phyloP scores from a whole-genome alignment of 805 yeast species.

The Barnettozyma siamensis region DNA sequence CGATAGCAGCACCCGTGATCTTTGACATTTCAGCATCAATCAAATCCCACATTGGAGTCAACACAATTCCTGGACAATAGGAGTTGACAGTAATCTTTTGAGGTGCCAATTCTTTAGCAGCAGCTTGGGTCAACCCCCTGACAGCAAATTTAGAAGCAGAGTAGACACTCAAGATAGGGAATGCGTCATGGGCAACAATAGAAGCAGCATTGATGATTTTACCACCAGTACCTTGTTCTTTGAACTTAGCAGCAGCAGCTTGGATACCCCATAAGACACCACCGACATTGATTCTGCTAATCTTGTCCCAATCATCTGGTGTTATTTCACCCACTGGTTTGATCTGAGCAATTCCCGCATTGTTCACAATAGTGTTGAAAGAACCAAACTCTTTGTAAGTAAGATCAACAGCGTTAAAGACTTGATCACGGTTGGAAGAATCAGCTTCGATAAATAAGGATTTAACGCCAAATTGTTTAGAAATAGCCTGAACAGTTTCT shows the following conservation, averaged over 20 bases:
- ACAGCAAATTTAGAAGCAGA: slow-evolving; percentile 35
- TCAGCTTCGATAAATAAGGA: slow-evolving; percentile 25
- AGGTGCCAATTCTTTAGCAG: slow-evolving; percentile 33
- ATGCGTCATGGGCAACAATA: slow-evolving; percentile 29
- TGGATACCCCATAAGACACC: slow-evolving; percentile 31
- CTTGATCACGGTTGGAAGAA: slow-evolving; percentile 20
- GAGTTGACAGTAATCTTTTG: slow-evolving; percentile 34
- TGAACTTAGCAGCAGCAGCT: slow-evolving; percentile 28
- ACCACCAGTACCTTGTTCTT: slow-evolving; percentile 27
- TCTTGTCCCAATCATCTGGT: slow-evolving; percentile 23
- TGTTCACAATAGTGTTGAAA: slow-evolving; percentile 32
- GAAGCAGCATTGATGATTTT: slow-evolving; percentile 36
- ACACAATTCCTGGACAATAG: slow-evolving; percentile 36
- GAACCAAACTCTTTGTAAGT: slow-evolving; percentile 27
- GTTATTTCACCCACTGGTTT: slow-evolving; percentile 25
- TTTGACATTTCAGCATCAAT: slow-evolving; percentile 25
- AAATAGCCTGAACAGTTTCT: slow-evolving; percentile 20
- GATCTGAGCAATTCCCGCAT: slow-evolving; percentile 31
- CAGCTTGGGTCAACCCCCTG: slow-evolving; percentile 30
- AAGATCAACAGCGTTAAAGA: slow-evolving; percentile 24
- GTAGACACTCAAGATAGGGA: slow-evolving; percentile 29
- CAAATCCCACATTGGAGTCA: slow-evolving; percentile 33
- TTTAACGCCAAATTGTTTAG: slow-evolving; percentile 15
- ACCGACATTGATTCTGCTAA: slow-evolving; percentile 26
- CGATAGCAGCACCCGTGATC: slow-evolving; percentile 23